Base-by-base conservation (phyloP, 179 eudicot species). In the Actinidia polygama region DNA sequence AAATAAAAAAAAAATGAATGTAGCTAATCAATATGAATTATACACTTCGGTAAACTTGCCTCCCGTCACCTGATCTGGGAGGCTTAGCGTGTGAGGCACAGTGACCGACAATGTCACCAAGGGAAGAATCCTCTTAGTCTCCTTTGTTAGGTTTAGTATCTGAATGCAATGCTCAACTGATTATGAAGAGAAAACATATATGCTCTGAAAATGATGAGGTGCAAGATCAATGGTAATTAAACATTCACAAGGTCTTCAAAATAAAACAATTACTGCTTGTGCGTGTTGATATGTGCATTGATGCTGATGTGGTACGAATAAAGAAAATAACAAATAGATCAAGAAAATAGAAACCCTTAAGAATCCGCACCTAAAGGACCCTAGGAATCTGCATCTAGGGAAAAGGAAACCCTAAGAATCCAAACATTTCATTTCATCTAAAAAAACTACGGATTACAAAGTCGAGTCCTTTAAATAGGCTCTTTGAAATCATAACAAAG, bases 81-180 rank as follows among this genome's bases (percentile, higher is more conserved):
- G 98, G 92, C 94, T 90, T 63, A 95, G 85, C 7, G 97, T 95
- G 89, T 95, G 98, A 79, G 98, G 98, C 79, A 95, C 97, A 68
- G 98, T 95, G 53, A 94, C 98, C 49, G 98, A 95, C 72, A 95
- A 88, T 15, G 90, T 75, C 64, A 94, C 85, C 46, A 87, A 85
- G 36, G 98, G 98, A 81, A 95, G 93, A 54, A 92, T 82, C 84
- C 89, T 90, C 83, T 76, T 91, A 2, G 98, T 93, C 87, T 92
- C 95, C 87, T 81, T 91, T 16, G 98, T 94, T 62, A 95, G 78
- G 80, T 87, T 82, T 57, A 95, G 67, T 66, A 95, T 94, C 98
- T 95, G 85, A 81, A 87, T 47, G 72, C 0, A 70, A 58, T 24
- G 18, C 54, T 21, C 50, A 67, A 53, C 50, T 24, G 1, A 14